Evolutionary conservation across 2,329 filamentous ascomycete species (phyloP), one percentile per base, ranked within the genome.

Genomic region (Aspergillus tamarii): DNA sequence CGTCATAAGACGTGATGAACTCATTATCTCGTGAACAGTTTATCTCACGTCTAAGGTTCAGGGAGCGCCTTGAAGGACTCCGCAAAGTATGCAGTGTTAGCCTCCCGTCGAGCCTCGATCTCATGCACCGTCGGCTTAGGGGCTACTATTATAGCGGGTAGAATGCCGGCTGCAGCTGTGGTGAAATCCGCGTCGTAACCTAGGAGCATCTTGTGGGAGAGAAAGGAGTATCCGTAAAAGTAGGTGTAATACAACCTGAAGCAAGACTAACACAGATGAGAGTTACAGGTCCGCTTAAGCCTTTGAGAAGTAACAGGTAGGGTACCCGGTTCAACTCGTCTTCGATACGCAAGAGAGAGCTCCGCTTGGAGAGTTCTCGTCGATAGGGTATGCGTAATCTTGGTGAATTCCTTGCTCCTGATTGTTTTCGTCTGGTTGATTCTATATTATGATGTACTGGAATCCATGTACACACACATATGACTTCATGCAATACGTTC

Each of bases 1-100:
- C 66, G 57, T 72, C 71, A 46, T 67, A 67, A 7, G 68, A 67
- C 43, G 62, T 61, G 56, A 72, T 69, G 64, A 30, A 56, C 54
- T 16, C 14, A 14, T 36, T 6, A 36, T 60, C 6, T 63, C 57
- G 21, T 69, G 64, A 30, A 57, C 56, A 23, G 39, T 63, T 32
- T 65, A 65, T 32, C 66, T 62, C 16, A 74, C 62, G 11, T 71
- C 65, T 12, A 65, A 53, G 8, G 56, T 12, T 64, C 62, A 16
- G 66, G 68, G 11, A 70, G 54, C 16, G 57, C 48, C 19, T 32
- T 56, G 19, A 71, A 64, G 36, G 43, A 52, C 28, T 60, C 62
- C 21, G 52, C 61, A 23, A 61, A 67, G 28, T 19, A 23, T 34
- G 64, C 65, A 4, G 61, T 64, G 39, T 64, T 64, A 16, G 26